Evolutionary conservation across 805 yeast species (phyloP), one percentile per base, ranked within the genome.

Genomic region (Candida hispaniensis): DNA sequence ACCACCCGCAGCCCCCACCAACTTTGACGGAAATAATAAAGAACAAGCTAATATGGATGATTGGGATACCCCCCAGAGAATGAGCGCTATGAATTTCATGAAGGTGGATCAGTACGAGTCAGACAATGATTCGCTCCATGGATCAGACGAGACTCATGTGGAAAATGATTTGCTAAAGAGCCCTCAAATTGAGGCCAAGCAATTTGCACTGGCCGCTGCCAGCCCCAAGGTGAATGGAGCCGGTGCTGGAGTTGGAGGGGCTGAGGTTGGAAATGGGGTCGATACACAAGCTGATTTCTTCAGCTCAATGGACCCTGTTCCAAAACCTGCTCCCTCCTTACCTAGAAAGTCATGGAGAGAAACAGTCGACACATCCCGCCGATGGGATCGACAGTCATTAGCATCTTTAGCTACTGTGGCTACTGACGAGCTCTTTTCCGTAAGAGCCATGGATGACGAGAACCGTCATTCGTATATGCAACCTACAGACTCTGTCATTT

Each of bases 391-490:
- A 52, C 74, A 70, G 20, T 77, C 93, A 7, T 63, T 72, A 39
- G 69, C 68, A 22, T 80, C 95, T 0, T 49, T 79, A 39, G 85
- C 83, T 16, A 83, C 94, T 0, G 86, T 86, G 19, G 75, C 86
- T 18, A 82, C 95, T 1, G 81, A 77, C 33, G 88, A 82, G 51
- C 66, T 85, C 29, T 67, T 83, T 50, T 78, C 81, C 4, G 82
- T 85, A 22, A 69, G 83, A 48, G 63, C 83, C 25, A 83, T 79
- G 3, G 79, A 77, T 22, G 41, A 30, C 7, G 51, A 52, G 30
- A 41, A 40, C 10, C 38, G 36, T 10, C 18, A 22, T 9, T 10
- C 49, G 10, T 47, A 32, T 28, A 46, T 47, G 50, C 39, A 44
- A 30, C 50, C 49, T 28, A 47, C 51, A 11, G 39, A 42, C 30